Conservation (phyloP, 2,329 filamentous ascomycete species). For the Albifimbria verrucaria region DNA sequence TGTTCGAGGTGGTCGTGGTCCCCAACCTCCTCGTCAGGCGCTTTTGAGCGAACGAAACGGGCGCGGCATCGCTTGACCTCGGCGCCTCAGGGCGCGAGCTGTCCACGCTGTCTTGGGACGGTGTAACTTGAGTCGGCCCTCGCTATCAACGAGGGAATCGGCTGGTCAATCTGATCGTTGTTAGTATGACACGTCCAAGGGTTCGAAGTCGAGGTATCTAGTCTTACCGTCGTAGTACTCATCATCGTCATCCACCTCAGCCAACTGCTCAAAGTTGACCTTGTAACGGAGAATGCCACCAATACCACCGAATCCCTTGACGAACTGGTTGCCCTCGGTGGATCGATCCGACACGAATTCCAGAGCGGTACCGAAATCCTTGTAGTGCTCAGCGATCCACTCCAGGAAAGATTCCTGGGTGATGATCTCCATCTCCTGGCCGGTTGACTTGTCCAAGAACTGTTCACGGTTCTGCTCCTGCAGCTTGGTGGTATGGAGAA, state of each 20-base stretch:
- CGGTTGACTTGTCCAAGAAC: constrained; percentile 94
- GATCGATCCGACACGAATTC: constrained; percentile 98
- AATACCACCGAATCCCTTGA: constrained; percentile 98
- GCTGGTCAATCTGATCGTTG: constrained; percentile 72
- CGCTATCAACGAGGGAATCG: constrained; percentile 81
- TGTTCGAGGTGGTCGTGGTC: constrained; percentile 39
- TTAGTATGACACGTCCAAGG: constrained; percentile 6
- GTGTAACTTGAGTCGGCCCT: constrained; percentile 71
- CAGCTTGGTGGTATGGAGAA: constrained; percentile 84
- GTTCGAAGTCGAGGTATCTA: not conserved
- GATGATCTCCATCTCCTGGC: constrained; percentile 94
- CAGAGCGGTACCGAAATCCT: constrained; percentile 90
- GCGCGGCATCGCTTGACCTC: constrained; percentile 42
- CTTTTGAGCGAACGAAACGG: constrained; percentile 41
- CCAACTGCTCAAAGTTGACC: constrained; percentile 99
- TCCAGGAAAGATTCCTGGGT: constrained; percentile 93
- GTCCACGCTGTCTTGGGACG: constrained; percentile 40
- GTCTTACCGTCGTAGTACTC: constrained; percentile 76
- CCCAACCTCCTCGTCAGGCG: constrained; percentile 45
- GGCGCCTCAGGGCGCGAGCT: constrained; percentile 37
- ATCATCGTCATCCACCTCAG: constrained; percentile 88
- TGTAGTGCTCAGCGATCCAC: constrained; percentile 98
- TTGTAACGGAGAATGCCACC: constrained; percentile 97
- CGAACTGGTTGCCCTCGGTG: constrained; percentile 98
- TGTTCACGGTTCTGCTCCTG: constrained; percentile 71